Evolutionary conservation across 2,329 filamentous ascomycete species (phyloP), one percentile per base, ranked within the genome.

Genomic region (Daldinia sp.): DNA sequence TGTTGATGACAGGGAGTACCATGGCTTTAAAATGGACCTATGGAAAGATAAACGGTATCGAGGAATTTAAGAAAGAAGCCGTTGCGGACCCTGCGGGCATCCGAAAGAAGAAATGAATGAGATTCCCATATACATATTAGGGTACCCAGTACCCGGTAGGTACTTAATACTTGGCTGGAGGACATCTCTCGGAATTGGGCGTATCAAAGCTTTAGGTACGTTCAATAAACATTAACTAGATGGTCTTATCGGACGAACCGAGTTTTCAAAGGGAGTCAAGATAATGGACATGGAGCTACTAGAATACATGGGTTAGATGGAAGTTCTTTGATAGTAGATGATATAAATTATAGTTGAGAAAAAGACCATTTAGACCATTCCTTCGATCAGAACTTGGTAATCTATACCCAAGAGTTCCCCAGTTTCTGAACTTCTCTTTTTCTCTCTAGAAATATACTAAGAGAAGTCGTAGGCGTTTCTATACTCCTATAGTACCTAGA

Each of bases 1-100:
- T 84, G 1, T 77, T 91, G 13, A 94, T 96, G 87, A 89, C 90
- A 1, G 75, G 81, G 2, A 92, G 88, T 67, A 94, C 91, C 0
- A 79, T 86, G 19, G 77, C 82, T 8, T 78, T 96, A 65, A 90
- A 93, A 74, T 89, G 84, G 82, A 64, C 91, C 1, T 92, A 96
- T 77, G 85, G 83, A 1, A 81, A 80, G 53, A 73, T 91, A 23
- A 93, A 93, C 73, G 88, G 89, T 9, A 76, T 82, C 43, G 78
- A 81, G 51, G 67, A 71, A 60, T 76, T 75, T 63, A 71, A 79
- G 63, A 75, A 73, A 54, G 78, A 78, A 47, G 78, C 75, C 27
- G 49, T 71, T 17, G 54, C 47, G 11, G 51, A 70, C 50, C 68
- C 63, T 52, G 64, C 58, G 5, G 65, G 68, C n/a, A 37, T 68